These are phyloP conservation scores for Termitomyces sp. DNA, from an alignment of 768 basidiomycete genomes.

Conservation along the genomic window DNA sequence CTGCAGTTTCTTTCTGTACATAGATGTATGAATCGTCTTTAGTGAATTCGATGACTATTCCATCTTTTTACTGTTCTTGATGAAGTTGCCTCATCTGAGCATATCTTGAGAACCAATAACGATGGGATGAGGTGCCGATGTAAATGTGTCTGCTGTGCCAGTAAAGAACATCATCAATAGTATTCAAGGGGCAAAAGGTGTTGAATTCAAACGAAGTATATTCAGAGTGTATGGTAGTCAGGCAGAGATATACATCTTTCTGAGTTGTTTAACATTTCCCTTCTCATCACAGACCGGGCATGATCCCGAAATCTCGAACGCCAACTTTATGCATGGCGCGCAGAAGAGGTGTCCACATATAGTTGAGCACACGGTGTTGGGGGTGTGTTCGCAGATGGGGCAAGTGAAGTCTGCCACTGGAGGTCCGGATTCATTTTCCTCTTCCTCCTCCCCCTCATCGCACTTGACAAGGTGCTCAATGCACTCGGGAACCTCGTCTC, in stretches of 20 bases:
- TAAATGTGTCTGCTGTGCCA: no score
- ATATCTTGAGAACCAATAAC: no score
- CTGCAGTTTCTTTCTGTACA: no score
- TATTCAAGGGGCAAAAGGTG: no score
- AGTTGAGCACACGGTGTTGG: slow-evolving; percentile 5
- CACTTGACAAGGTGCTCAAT: slow-evolving; percentile 1
- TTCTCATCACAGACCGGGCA: slow-evolving; percentile 12
- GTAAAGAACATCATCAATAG: no score
- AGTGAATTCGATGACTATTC: no score
- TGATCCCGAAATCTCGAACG: slow-evolving; percentile 4
- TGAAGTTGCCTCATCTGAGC: no score
- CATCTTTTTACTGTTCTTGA: no score
- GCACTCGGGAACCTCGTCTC: background rate
- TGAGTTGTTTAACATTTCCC: slow-evolving; percentile 5
- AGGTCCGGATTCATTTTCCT: slow-evolving; percentile 3
- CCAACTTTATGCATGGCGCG: slow-evolving; percentile 8
- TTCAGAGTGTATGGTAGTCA: background rate
- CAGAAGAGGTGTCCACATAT: slow-evolving; percentile 13
- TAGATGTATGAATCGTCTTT: no score
- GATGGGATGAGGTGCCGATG: no score
- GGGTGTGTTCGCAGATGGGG: slow-evolving; percentile 2
- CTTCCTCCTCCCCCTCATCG: slow-evolving; percentile 1
- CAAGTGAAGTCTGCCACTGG: slow-evolving; percentile 5
- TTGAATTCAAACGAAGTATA: background rate
- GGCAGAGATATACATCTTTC: slow-evolving; percentile 12